Conservation (phyloP, 225 moss, liverwort and hornwort species). For the Pseudisothecium myosuroides region DNA sequence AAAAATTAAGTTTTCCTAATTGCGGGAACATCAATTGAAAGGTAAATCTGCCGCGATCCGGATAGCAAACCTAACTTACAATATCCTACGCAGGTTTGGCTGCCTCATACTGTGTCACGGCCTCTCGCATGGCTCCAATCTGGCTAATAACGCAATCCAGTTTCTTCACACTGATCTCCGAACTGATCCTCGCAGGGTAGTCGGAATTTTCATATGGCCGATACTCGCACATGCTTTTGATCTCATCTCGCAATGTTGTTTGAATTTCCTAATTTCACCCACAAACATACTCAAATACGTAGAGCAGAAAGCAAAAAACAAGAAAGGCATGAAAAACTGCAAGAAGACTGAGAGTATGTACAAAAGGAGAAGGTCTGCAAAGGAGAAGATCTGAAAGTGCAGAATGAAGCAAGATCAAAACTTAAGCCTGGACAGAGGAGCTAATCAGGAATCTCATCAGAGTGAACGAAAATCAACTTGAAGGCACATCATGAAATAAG, state of each 20-base stretch:
- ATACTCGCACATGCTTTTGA: constrained; percentile 89
- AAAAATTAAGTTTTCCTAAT: neutral
- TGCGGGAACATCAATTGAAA: neutral
- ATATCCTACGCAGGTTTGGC: constrained; percentile 11
- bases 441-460: neutral
- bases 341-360: neutral
- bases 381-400: neutral
- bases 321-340: neutral
- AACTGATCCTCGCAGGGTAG: constrained; percentile 59
- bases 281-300: neutral
- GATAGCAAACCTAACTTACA: neutral
- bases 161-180: constrained; percentile 73
- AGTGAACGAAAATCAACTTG: neutral
- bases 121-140: constrained; percentile 45
- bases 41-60: neutral
- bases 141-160: constrained; percentile 52
- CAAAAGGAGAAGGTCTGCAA: neutral
- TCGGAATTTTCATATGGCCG: constrained; percentile 80
- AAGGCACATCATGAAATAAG: neutral
- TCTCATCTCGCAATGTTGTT: constrained; percentile 66
- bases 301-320: neutral
- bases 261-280: constrained; percentile 56
- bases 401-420: neutral
- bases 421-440: neutral
- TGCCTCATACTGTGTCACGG: constrained; percentile 33